phyloP scores from a whole-genome alignment of 2,329 filamentous ascomycete species.

The Colletotrichum lindemuthianum region DNA sequence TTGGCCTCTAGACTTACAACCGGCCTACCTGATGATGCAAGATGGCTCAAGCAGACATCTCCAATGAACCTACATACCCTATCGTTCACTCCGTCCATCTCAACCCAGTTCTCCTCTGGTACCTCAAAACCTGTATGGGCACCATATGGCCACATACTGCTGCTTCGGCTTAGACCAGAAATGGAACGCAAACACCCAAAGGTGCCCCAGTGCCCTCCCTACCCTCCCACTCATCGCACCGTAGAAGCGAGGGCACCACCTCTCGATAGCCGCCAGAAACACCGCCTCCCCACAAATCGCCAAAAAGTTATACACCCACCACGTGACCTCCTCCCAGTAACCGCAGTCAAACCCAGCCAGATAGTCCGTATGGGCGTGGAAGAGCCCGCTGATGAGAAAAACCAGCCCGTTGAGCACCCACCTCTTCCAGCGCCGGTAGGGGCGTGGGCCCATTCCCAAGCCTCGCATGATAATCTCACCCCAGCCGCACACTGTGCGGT shows the following conservation, averaged over 20 bases:
- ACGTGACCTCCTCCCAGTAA: conserved; percentile 23
- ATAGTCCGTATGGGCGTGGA: conserved; percentile 24
- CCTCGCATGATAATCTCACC: conserved; percentile 20
- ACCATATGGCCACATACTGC: not conserved
- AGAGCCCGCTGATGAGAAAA: conserved; percentile 27
- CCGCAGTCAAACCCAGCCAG: conserved; percentile 17
- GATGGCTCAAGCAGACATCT: too few species aligned
- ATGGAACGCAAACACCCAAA: conserved; percentile 24
- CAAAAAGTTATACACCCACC: conserved; percentile 27
- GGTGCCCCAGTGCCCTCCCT: conserved; percentile 19
- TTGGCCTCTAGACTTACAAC: too few species aligned
- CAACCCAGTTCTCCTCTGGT: too few species aligned
- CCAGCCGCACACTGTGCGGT: conserved; percentile 23
- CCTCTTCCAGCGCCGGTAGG: conserved; percentile 18
- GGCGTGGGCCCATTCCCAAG: conserved; percentile 6
- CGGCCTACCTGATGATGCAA: too few species aligned
- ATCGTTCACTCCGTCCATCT: too few species aligned
- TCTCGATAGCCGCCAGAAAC: conserved; percentile 2
- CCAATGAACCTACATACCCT: too few species aligned
- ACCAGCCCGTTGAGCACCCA: conserved; percentile 35
- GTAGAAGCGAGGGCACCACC: conserved; percentile 16
- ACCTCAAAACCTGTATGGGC: not conserved
- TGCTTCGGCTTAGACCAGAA: conserved; percentile 27
- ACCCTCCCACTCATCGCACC: conserved; percentile 2
- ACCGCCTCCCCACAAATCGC: conserved; percentile 23